phyloP scores from a whole-genome alignment of 805 yeast species.

The Phaffomyces antillensis region DNA sequence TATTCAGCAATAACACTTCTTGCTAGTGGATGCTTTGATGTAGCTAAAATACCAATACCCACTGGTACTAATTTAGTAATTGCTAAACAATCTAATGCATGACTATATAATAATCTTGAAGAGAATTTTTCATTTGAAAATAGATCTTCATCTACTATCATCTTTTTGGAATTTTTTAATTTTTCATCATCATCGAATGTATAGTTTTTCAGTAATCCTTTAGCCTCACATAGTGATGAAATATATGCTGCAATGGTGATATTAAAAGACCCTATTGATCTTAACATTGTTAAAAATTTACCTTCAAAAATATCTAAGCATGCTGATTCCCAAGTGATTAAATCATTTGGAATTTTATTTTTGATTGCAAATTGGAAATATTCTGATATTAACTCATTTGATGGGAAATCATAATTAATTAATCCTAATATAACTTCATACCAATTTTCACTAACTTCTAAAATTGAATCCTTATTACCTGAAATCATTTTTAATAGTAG shows the following conservation, averaged over 20 bases:
- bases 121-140: conserved; percentile 36
- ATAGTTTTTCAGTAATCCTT: conserved; percentile 46
- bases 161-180: too few species aligned
- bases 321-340: conserved; percentile 45
- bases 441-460: conserved; percentile 52
- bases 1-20: conserved; percentile 45
- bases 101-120: conserved; percentile 47
- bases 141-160: conserved; percentile 20
- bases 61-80: conserved; percentile 52
- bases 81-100: conserved; percentile 47
- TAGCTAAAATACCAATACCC: conserved; percentile 57
- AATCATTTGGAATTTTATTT: conserved; percentile 29
- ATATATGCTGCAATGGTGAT: conserved; percentile 57
- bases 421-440: conserved; percentile 56
- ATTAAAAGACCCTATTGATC: conserved; percentile 53
- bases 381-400: conserved; percentile 33
- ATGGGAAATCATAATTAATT: conserved; percentile 55
- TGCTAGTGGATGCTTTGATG: conserved; percentile 38
- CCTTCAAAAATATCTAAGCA: conserved; percentile 51
- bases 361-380: conserved; percentile 31
- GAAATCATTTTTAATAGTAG: conserved; percentile 27
- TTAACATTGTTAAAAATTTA: conserved; percentile 49
- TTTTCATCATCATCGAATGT: conserved; percentile 15
- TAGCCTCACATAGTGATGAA: conserved; percentile 56
- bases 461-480: conserved; percentile 38